Base-by-base conservation (phyloP, 1,284 basidiomycete genomes). In the Caloboletus inedulis region DNA sequence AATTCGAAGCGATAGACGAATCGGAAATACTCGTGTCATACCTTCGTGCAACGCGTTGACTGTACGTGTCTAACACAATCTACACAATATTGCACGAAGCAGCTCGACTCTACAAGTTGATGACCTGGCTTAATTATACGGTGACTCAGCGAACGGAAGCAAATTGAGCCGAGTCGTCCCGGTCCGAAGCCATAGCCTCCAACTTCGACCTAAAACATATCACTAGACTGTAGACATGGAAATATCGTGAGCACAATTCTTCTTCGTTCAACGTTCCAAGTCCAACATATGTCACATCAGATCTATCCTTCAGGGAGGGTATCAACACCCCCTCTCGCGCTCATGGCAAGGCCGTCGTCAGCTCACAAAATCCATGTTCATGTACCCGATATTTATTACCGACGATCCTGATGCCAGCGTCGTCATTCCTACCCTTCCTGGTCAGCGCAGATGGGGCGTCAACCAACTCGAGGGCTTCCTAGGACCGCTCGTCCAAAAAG, bases 331-430 rank as follows among this genome's bases (percentile, higher is more conserved):
- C 6, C 80, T 92, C 54, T 81, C 91, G 14, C 86, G 94, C 39
- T 80, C 83, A 72, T 94, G 90, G 83, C 94, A 97, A 72, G 78
- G 80, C 42, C 78, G 82, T 52, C 80, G 85, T 52, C 78, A 78
- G 51, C 80, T 95, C 62, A 87, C 85, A 33, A 95, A 94, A 71
- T 82, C 82, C 54, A 96, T 96, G 94, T 79, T 98, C 71, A 97
- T 97, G 89, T 98, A 97, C 72, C 94, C 94, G 10, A 94, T 98
- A 65, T 97, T 98, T 71, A 90, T 98, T 65, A 93, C 93, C 18
- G 94, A 97, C 70, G 91, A 96, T 57, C 86, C 91, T 1, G 80
- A 94, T 51, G 90, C 91, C 10, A 82, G 84, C 66, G 82, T 88
- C 54, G 79, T 81, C 52, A 94, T 98, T 57, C 64, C 79, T 1